phyloP scores from a whole-genome alignment of 2,329 filamentous ascomycete genomes.

The Nemania abortiva region DNA sequence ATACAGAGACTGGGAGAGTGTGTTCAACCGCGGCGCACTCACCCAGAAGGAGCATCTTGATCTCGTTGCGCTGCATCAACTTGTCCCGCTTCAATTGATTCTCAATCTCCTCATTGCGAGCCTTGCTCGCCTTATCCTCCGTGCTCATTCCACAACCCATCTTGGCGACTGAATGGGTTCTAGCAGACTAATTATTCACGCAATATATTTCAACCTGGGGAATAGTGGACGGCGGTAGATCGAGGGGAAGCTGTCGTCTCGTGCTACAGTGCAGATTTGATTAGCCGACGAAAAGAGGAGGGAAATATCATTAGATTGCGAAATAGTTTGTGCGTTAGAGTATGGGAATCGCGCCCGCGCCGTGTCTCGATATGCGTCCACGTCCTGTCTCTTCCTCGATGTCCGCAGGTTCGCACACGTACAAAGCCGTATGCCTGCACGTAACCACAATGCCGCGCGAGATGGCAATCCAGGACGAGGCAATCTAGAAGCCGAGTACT shows the following conservation, averaged over 20 bases:
- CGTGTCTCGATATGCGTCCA: constrained; percentile 12
- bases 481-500: constrained; percentile 11
- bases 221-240: background rate
- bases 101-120: constrained; percentile 99
- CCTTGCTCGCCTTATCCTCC: constrained; percentile 99
- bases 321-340: constrained; percentile 16
- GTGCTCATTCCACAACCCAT: constrained; percentile 99
- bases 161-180: constrained; percentile 62
- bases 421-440: constrained; percentile 27
- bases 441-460: constrained; percentile 22
- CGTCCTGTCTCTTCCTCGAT: constrained; percentile 14
- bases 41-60: constrained; percentile 99
- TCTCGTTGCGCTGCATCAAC: constrained; percentile 99
- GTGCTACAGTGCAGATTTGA: constrained; percentile 22
- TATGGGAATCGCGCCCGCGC: constrained; percentile 7
- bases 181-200: constrained; percentile 19
- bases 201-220: constrained; percentile 11
- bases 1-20: background rate
- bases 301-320: background rate
- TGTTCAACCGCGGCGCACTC: constrained; percentile 55
- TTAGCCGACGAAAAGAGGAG: constrained; percentile 19
- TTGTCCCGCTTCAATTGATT: constrained; percentile 99
- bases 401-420: constrained; percentile 1
- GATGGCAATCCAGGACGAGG: constrained; percentile 7
- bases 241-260: constrained; percentile 26